These are phyloP conservation scores for Xylariaceae sp. DNA, from an alignment of 2,329 filamentous ascomycete genomes.

Conservation along the genomic window DNA sequence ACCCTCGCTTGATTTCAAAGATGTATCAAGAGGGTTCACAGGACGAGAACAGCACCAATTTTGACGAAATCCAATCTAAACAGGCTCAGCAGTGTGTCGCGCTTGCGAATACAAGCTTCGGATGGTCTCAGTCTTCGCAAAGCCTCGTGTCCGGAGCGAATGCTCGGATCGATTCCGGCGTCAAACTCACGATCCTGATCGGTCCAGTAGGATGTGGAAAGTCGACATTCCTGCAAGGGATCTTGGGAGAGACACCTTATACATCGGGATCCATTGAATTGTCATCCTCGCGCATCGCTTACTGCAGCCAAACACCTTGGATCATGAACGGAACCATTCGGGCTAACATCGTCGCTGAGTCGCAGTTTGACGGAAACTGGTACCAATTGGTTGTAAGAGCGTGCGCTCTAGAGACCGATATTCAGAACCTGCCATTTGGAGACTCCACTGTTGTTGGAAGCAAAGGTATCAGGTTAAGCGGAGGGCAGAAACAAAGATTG, in stretches of 20 bases:
- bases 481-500: conserved; percentile 25
- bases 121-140: conserved; percentile 9
- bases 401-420: conserved; percentile 23
- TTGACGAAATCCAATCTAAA: not conserved
- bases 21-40: not conserved
- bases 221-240: conserved; percentile 12
- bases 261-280: not conserved
- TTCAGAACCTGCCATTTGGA: conserved; percentile 25
- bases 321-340: conserved; percentile 34
- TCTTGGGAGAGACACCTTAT: conserved; percentile 8
- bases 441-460: conserved; percentile 21
- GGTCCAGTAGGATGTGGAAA: conserved; percentile 14
- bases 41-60: not conserved
- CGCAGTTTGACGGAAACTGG: conserved; percentile 27
- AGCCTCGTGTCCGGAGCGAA: conserved; percentile 5
- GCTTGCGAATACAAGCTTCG: conserved; percentile 12
- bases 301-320: conserved; percentile 26
- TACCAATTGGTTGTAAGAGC: conserved; percentile 25
- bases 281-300: conserved; percentile 4
- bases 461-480: conserved; percentile 19
- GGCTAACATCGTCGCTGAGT: conserved; percentile 28
- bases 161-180: conserved; percentile 3
- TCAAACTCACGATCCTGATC: conserved; percentile 8
- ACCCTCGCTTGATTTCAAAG: too few relatives aligned
- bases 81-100: not conserved